Evolutionary conservation across 2,329 filamentous ascomycete species (phyloP).

Genomic region (Neoarthrinium moseri): DNA sequence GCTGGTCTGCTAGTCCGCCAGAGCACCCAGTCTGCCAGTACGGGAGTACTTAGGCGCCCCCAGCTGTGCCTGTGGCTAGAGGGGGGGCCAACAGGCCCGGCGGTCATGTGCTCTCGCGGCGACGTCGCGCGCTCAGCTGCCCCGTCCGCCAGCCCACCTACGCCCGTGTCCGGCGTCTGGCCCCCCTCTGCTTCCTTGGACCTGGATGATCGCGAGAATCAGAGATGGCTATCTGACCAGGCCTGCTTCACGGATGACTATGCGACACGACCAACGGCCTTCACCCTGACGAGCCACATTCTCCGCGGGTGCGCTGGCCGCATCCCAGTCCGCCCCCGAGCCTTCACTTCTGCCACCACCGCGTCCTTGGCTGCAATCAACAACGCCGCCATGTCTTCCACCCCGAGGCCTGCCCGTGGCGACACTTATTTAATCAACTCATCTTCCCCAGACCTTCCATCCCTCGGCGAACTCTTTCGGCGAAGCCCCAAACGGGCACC

Average conservation of each 20-base stretch:
- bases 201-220: too few species aligned
- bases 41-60: too few species aligned
- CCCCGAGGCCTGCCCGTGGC: slow-evolving; percentile 17
- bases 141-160: too few species aligned
- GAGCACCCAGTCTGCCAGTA: too few species aligned
- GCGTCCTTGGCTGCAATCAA: slow-evolving; percentile 35
- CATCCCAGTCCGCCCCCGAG: slow-evolving; percentile 30
- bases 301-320: slow-evolving; percentile 46
- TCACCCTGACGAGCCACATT: slow-evolving; percentile 1
- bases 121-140: too few species aligned
- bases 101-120: neutral
- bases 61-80: neutral
- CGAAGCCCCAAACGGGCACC: slow-evolving; percentile 30
- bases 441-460: slow-evolving; percentile 56
- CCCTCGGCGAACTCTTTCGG: slow-evolving; percentile 46
- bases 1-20: too few species aligned
- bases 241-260: too few species aligned
- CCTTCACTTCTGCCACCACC: slow-evolving; percentile 3
- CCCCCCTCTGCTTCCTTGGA: too few species aligned
- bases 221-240: too few species aligned
- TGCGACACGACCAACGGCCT: neutral
- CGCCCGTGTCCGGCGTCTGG: neutral
- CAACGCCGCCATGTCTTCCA: slow-evolving; percentile 29
- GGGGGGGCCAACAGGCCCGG: too few species aligned
- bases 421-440: slow-evolving; percentile 34